These are phyloP conservation scores for Carallia brachiata DNA, from an alignment of 345 rosid species.

Conservation along the genomic window DNA sequence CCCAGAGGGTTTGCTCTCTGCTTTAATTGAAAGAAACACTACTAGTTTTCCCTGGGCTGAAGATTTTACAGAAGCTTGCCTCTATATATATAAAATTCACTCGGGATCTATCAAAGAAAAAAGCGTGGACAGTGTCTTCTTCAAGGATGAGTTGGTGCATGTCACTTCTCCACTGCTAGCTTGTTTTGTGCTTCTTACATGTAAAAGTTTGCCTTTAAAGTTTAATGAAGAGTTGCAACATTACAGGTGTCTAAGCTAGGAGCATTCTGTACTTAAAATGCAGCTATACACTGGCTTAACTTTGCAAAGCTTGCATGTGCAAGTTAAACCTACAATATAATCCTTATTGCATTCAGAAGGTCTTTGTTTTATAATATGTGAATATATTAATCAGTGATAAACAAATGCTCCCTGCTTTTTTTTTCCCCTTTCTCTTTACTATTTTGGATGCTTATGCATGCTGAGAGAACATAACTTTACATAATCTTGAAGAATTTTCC, in stretches of 20 bases:
- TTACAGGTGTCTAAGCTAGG: no score
- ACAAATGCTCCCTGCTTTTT: neutral
- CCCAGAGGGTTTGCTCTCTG: neutral
- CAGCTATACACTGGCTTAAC: no score
- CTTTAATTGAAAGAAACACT: conserved; percentile 1
- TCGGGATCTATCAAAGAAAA: neutral
- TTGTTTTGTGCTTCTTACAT: neutral
- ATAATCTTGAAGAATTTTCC: neutral
- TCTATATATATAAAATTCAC: neutral
- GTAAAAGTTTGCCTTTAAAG: neutral
- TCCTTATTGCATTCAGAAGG: neutral
- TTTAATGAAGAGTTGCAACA: no score
- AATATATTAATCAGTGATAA: neutral
- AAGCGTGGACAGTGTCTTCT: no score
- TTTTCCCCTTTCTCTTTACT: no score
- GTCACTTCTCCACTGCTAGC: no score
- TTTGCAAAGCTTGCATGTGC: neutral
- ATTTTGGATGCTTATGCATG: no score
- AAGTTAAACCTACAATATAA: neutral
- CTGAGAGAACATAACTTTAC: neutral
- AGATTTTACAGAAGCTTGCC: neutral
- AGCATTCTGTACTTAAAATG: no score
- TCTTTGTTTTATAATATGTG: neutral
- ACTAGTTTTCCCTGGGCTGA: neutral
- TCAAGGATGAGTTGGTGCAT: no score